Percentiles rank a stretch among this genome's conserved stretches.
These are phyloP conservation scores for Solanum commersonii DNA, from an alignment of 257 asterid genomes.

Conservation along the genomic window DNA sequence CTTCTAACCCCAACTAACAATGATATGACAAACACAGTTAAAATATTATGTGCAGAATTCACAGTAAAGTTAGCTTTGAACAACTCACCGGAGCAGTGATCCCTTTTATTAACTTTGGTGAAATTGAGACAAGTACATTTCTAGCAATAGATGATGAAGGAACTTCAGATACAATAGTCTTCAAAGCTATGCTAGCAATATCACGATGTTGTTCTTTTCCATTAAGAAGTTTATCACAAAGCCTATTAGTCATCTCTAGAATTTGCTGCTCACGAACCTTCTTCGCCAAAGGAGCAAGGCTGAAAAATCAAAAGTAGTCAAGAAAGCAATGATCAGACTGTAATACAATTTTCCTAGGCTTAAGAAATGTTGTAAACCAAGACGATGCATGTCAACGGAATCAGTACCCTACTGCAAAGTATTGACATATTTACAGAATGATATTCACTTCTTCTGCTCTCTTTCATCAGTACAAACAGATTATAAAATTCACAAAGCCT, in stretches of 20 bases:
- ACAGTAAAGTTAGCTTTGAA: not conserved
- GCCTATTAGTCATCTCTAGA: constrained; percentile 81
- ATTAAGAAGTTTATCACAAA: constrained; percentile 90
- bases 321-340: constrained; percentile 2
- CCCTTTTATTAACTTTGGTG: constrained; percentile 87
- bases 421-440: not conserved
- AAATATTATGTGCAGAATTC: not conserved
- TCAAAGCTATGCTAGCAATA: constrained; percentile 94
- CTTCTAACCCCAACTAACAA: not conserved
- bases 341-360: not conserved
- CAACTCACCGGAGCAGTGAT: constrained; percentile 56
- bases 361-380: not conserved
- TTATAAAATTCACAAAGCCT: not conserved
- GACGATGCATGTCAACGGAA: not conserved
- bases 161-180: constrained; percentile 95
- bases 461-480: not conserved
- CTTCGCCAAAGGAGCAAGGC: constrained; percentile 91
- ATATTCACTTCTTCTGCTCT: not conserved
- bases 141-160: constrained; percentile 68
- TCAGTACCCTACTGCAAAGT: not conserved
- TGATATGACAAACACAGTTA: not conserved
- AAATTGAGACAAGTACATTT: constrained; percentile 59
- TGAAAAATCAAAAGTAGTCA: constrained; percentile 10
- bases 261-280: constrained; percentile 76
- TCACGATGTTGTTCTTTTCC: constrained; percentile 93